Percentiles rank a stretch among this genome's conserved stretches.
phyloP scores from a whole-genome alignment of 371 early-diverging fungal species.

The Apophysomyces trapeziformis region DNA sequence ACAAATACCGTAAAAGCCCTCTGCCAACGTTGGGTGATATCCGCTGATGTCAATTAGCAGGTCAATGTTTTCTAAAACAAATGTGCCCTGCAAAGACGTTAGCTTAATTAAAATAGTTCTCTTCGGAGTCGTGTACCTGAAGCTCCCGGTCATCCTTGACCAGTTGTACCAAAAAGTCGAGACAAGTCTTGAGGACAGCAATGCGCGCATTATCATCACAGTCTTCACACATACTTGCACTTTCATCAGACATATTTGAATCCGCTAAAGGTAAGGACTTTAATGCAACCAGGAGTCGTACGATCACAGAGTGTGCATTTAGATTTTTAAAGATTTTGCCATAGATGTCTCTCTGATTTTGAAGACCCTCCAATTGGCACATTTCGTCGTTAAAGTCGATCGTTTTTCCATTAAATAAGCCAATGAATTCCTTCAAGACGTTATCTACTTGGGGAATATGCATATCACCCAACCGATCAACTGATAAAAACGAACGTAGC shows the following conservation, averaged over 20 bases:
- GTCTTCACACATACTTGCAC: slow-evolving; percentile 13
- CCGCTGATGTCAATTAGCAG: slow-evolving; percentile 42
- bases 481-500: slow-evolving; percentile 21
- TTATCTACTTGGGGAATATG: slow-evolving; percentile 24
- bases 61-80: slow-evolving; percentile 48
- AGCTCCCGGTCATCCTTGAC: slow-evolving; percentile 29
- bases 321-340: slow-evolving; percentile 35
- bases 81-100: slow-evolving; percentile 24
- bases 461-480: slow-evolving; percentile 24
- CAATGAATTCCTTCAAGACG: slow-evolving; percentile 34
- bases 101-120: background rate
- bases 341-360: slow-evolving; percentile 24
- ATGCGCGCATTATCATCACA: slow-evolving; percentile 8
- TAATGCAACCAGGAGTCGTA: slow-evolving; percentile 19
- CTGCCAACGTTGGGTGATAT: slow-evolving; percentile 23
- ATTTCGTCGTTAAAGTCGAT: slow-evolving; percentile 32
- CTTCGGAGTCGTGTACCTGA: slow-evolving; percentile 18
- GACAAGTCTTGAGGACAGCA: slow-evolving; percentile 16
- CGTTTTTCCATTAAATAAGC: slow-evolving; percentile 38
- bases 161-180: slow-evolving; percentile 29
- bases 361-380: slow-evolving; percentile 14
- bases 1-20: slow-evolving; percentile 29
- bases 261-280: slow-evolving; percentile 12
- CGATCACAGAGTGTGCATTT: slow-evolving; percentile 23
- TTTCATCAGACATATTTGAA: slow-evolving; percentile 6